Evolutionary conservation across 352 stramenopile species (phyloP).

Genomic region (Pythium scleroteichum): DNA sequence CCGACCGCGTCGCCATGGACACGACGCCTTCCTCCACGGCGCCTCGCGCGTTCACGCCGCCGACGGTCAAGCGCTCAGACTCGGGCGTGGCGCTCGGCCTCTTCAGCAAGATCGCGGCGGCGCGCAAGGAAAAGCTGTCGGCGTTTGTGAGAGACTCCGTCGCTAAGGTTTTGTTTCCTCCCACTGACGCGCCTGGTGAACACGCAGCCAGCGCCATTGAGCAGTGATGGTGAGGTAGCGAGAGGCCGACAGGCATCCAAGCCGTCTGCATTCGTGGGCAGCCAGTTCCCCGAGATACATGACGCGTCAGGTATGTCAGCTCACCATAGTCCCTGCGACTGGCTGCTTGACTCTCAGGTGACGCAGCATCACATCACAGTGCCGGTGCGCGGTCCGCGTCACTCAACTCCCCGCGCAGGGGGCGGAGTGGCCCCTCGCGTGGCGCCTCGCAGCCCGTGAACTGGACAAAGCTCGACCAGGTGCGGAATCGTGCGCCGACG

Average conservation of each 20-base stretch:
- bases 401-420: slow-evolving; percentile 19
- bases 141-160: slow-evolving; percentile 34
- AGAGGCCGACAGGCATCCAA: slow-evolving; percentile 7
- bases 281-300: slow-evolving; percentile 57
- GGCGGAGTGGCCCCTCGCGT: slow-evolving; percentile 39
- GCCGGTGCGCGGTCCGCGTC: not conserved
- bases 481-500: slow-evolving; percentile 10
- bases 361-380: not conserved
- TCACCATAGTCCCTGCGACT: too few species aligned
- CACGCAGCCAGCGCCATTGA: not conserved
- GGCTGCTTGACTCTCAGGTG: not conserved
- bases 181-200: too few species aligned
- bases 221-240: not conserved
- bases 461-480: slow-evolving; percentile 47
- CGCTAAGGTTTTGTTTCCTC: too few species aligned
- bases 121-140: slow-evolving; percentile 67
- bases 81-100: slow-evolving; percentile 60
- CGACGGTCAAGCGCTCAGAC: slow-evolving; percentile 15
- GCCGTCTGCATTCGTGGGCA: slow-evolving; percentile 3
- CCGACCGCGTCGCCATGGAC: slow-evolving; percentile 1
- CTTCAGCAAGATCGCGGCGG: slow-evolving; percentile 76
- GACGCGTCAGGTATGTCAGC: slow-evolving; percentile 29
- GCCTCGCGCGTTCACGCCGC: slow-evolving; percentile 8
- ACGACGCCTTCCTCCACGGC: slow-evolving; percentile 3
- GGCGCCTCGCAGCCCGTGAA: slow-evolving; percentile 46